Conservation (phyloP, 441 rosid genomes). For the Erodium chrysanthum region DNA sequence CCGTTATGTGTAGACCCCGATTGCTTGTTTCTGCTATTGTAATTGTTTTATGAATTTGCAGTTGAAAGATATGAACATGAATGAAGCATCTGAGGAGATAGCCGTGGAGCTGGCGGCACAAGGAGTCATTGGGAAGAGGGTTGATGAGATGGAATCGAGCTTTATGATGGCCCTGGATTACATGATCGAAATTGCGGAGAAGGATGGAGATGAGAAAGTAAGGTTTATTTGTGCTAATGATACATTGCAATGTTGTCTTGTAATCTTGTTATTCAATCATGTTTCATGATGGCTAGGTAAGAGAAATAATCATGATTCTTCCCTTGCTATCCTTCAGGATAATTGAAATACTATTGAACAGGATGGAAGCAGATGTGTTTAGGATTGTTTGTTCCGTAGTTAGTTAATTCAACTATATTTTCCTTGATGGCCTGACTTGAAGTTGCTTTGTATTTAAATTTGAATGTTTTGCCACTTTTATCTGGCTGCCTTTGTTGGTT, state of each 20-base stretch:
- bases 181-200: constrained; percentile 78
- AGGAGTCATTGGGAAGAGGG: constrained; percentile 86
- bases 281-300: not conserved
- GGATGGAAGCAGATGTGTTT: not conserved
- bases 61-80: constrained; percentile 82
- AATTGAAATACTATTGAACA: not conserved
- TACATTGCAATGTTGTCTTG: not conserved
- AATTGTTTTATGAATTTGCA: constrained; percentile 21
- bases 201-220: constrained; percentile 78
- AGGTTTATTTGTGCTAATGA: not conserved
- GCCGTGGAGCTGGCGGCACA: constrained; percentile 89
- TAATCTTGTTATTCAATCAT: not conserved
- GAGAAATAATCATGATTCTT: not conserved
- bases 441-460: not conserved
- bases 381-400: not conserved
- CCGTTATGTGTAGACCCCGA: not conserved
- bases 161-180: constrained; percentile 94
- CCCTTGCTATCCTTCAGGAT: not conserved
- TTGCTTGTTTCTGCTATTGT: not conserved
- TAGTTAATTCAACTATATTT: not conserved
- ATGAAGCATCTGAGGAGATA: constrained; percentile 77
- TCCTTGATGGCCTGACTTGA: not conserved
- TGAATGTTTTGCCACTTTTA: not conserved
- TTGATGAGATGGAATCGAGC: constrained; percentile 85
- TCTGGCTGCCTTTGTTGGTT: not conserved